Evolutionary conservation across 768 basidiomycete genomes (phyloP).

Genomic region (Lactarius indigo): DNA sequence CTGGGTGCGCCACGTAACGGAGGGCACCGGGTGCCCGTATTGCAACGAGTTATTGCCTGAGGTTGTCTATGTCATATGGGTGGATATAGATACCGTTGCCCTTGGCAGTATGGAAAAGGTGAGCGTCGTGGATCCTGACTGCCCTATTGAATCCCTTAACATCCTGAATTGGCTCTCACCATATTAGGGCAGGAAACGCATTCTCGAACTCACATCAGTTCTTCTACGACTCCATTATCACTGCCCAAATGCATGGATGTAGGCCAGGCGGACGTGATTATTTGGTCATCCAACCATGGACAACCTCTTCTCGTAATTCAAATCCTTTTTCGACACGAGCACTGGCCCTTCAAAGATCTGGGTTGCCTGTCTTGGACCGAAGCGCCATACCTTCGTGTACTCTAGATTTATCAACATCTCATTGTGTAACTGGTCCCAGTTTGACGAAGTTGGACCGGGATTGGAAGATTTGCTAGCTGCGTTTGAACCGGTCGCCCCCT

Average conservation of each 20-base stretch:
- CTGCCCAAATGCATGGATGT: neutral
- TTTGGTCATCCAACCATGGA: conserved; percentile 40
- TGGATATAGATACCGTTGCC: neutral
- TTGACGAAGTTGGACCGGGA: too few relatives aligned
- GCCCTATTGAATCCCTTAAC: neutral
- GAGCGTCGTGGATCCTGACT: neutral
- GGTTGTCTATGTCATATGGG: conserved; percentile 3
- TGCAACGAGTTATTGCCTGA: neutral
- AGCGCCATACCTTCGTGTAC: too few relatives aligned
- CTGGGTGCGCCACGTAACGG: neutral
- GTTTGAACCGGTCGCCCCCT: neutral
- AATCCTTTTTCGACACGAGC: neutral
- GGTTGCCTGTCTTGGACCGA: neutral
- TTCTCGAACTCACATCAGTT: neutral
- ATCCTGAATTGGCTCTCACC: neutral
- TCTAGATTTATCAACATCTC: too few relatives aligned
- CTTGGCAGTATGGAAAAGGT: neutral
- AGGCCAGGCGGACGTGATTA: conserved; percentile 37
- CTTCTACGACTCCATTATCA: neutral
- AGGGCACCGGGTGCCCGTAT: too few relatives aligned
- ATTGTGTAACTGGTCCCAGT: too few relatives aligned
- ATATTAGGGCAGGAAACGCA: neutral
- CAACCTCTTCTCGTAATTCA: neutral
- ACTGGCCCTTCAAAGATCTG: neutral
- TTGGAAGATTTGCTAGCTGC: neutral